Evolutionary conservation across 2,329 filamentous ascomycete species (phyloP), one percentile per base, ranked within the genome.

Genomic region (Dothidotthia symphoricarpi): DNA sequence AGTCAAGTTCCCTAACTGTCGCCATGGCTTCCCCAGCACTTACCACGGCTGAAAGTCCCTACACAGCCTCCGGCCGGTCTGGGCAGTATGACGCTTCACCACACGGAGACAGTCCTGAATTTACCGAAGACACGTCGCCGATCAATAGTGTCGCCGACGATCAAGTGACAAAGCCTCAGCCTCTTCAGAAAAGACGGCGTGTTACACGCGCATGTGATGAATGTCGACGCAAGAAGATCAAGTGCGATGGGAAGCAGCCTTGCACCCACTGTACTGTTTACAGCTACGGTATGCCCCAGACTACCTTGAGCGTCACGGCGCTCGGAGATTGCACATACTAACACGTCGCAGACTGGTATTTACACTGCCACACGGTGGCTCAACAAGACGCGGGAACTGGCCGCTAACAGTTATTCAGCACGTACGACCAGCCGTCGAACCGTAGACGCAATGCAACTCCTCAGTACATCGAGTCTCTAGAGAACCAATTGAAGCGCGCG

Each of bases 201-300:
- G 69, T 72, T 34, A 72, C 69, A 19, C 58, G 69, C 36, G 70
- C 70, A 29, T 72, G 69, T 53, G 59, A 62, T 36, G 62, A 69
- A 43, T 67, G 66, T 49, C 55, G 61, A 29, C 60, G 62, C 27
- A 77, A 76, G 60, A 77, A 77, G 57, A 76, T 77, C 53, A 76
- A 76, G 53, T 77, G 75, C 55, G 74, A 76, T 48, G 74, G 73
- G 43, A 75, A 73, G 55, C 73, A 76, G 57, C 74, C 75, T 6
- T 77, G 75, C 53, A 96, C 90, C 0, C 93, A 97, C 68, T 98
- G 93, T 67, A 95, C 90, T 9, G 89, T 97, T 33, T 98, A 98
- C 69, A 96, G 89, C 65, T 98, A 98, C 74, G 91, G 93, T 96
- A 53, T 31, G 63, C 43, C 22, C 31, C 15, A 17, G 26, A 29